These are phyloP conservation scores for Pneumocystis murina DNA, from an alignment of 1,139 yeast species.

Conservation along the genomic window DNA sequence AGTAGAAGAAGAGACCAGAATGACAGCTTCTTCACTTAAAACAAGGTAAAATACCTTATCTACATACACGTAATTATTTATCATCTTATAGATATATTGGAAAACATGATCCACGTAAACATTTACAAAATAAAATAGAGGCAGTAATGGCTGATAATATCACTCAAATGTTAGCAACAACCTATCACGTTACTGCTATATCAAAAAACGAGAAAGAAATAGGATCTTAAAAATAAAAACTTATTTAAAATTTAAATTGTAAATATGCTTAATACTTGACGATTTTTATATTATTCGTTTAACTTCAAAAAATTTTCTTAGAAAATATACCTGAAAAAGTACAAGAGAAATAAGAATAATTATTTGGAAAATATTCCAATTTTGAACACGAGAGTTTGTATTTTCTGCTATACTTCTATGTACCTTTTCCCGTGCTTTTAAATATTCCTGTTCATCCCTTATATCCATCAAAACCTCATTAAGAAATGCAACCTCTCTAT, in stretches of 20 bases:
- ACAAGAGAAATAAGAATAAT: slow-evolving; percentile 75
- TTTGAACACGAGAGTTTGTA: slow-evolving; percentile 89
- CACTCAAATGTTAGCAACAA: slow-evolving; percentile 43
- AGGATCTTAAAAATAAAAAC: background rate
- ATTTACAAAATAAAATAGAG: slow-evolving; percentile 79
- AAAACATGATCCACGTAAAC: slow-evolving; percentile 97
- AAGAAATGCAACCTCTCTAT: slow-evolving; percentile 59
- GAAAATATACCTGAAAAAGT: slow-evolving; percentile 53
- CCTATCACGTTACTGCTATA: background rate
- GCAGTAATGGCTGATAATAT: slow-evolving; percentile 76
- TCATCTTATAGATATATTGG: slow-evolving; percentile 49
- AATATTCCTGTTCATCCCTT: slow-evolving; percentile 73
- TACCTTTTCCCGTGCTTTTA: slow-evolving; percentile 89
- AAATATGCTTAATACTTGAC: background rate
- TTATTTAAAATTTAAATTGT: background rate
- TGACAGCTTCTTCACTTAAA: slow-evolving; percentile 75
- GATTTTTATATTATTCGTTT: background rate
- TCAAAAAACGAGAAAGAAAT: background rate
- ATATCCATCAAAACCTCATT: slow-evolving; percentile 69
- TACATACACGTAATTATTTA: background rate
- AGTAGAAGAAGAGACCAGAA: slow-evolving; percentile 82
- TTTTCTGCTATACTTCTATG: slow-evolving; percentile 95
- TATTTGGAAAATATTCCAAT: slow-evolving; percentile 93
- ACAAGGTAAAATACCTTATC: slow-evolving; percentile 36
- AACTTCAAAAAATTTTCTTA: background rate